Percentiles rank a stretch among this genome's conserved stretches.
phyloP scores from a whole-genome alignment of 208 protist genomes.

The Phytomonas francai region DNA sequence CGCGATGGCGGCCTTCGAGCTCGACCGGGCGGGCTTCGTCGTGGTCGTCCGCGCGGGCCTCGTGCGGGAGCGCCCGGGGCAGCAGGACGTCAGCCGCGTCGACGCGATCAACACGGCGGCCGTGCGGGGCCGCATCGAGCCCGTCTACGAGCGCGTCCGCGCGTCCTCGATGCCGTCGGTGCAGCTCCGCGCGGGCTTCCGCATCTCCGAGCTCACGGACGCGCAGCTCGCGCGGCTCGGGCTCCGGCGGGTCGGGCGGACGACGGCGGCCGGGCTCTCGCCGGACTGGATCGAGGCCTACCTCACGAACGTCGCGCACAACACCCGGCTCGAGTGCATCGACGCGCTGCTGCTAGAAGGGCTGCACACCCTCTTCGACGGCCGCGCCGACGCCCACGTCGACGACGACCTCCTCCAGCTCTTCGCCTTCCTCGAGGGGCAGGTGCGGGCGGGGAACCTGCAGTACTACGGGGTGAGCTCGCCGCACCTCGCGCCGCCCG shows the following conservation, averaged over 20 bases:
- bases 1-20: constrained; percentile 74
- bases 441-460: constrained; percentile 60
- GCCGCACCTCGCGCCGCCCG: constrained; percentile 60
- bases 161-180: constrained; percentile 77
- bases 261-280: constrained; percentile 60
- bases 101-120: constrained; percentile 69
- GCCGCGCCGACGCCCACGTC: constrained; percentile 51
- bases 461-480: constrained; percentile 86
- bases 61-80: constrained; percentile 69
- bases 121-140: constrained; percentile 71
- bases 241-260: constrained; percentile 54
- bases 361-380: constrained; percentile 79
- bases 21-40: constrained; percentile 83
- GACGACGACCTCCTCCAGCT: constrained; percentile 78
- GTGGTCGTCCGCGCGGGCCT: constrained; percentile 68
- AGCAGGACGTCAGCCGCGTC: constrained; percentile 72
- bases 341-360: constrained; percentile 76
- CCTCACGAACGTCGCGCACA: constrained; percentile 82
- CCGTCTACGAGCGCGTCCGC: constrained; percentile 83
- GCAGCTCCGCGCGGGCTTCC: constrained; percentile 78
- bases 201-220: constrained; percentile 67
- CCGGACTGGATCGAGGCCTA: constrained; percentile 85
- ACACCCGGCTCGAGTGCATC: constrained; percentile 78
- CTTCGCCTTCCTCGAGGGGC: constrained; percentile 77
- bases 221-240: constrained; percentile 62